Evolutionary conservation across 2,329 filamentous ascomycete genomes (phyloP).

Genomic region (Talaromyces sp.): DNA sequence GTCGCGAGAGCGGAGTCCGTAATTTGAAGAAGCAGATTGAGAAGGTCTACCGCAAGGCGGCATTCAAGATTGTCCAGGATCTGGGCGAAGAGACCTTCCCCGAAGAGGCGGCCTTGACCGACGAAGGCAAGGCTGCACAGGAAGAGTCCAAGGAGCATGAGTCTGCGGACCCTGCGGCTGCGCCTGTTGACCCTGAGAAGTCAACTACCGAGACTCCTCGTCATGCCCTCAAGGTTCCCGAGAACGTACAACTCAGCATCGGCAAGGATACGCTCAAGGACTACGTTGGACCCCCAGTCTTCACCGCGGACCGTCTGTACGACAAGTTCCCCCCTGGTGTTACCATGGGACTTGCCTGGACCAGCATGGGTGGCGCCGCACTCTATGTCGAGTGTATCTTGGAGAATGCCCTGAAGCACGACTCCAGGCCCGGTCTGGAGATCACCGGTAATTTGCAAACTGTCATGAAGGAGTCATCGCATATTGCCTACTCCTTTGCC

Average conservation of each 20-base stretch:
- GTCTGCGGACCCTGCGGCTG: conserved; percentile 63
- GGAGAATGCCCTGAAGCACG: conserved; percentile 74
- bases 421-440: conserved; percentile 77
- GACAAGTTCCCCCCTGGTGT: conserved; percentile 92
- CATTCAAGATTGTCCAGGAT: conserved; percentile 94
- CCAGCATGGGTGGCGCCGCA: conserved; percentile 91
- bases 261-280: conserved; percentile 89
- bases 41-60: conserved; percentile 97
- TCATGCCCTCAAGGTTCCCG: conserved; percentile 78
- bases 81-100: conserved; percentile 81
- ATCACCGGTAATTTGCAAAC: conserved; percentile 93
- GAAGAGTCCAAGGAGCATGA: conserved; percentile 65
- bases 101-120: conserved; percentile 79
- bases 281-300: conserved; percentile 93
- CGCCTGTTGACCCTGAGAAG: conserved; percentile 49
- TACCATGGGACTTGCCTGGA: conserved; percentile 98
- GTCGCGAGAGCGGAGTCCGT: conserved; percentile 92
- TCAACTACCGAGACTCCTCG: conserved; percentile 63
- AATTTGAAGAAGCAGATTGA: conserved; percentile 99
- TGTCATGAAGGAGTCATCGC: conserved; percentile 97
- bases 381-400: conserved; percentile 97
- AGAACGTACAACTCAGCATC: conserved; percentile 82
- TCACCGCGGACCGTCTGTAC: conserved; percentile 93
- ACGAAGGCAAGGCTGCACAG: conserved; percentile 78
- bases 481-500: conserved; percentile 93